Evolutionary conservation across 768 basidiomycete species (phyloP).

Genomic region (Russula virescens): DNA sequence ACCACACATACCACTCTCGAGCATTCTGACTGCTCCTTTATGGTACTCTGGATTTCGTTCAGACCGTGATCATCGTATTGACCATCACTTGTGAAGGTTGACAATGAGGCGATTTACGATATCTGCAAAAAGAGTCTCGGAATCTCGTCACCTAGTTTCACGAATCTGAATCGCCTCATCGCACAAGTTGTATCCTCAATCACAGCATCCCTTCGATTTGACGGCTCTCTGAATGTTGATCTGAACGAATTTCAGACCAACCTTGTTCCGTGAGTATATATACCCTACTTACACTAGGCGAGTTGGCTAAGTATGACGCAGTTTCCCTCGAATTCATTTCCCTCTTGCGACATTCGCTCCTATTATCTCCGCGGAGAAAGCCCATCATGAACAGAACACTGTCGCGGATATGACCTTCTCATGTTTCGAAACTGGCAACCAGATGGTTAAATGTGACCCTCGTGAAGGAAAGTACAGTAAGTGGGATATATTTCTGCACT

Average conservation of each 20-base stretch:
- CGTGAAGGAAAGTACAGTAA: constrained; percentile 72
- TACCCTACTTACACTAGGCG: constrained; percentile 14
- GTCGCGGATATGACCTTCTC: constrained; percentile 67
- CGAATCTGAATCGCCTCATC: constrained; percentile 61
- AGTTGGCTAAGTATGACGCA: constrained; percentile 21
- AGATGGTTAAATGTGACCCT: constrained; percentile 78
- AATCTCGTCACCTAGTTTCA: constrained; percentile 53
- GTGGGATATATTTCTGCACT: constrained; percentile 18
- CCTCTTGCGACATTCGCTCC: constrained; percentile 63
- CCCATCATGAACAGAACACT: constrained; percentile 64
- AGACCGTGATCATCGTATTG: background rate
- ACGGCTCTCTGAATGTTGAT: constrained; percentile 62
- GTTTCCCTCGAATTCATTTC: constrained; percentile 64
- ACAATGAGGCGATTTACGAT: constrained; percentile 68
- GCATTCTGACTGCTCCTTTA: constrained; percentile 99
- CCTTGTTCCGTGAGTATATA: constrained; percentile 45
- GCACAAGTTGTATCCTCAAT: constrained; percentile 54
- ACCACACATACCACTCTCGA: constrained; percentile 99
- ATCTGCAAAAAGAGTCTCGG: constrained; percentile 55
- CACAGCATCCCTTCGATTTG: constrained; percentile 51
- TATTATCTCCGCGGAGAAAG: constrained; percentile 58
- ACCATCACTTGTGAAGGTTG: constrained; percentile 30
- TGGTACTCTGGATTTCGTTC: constrained; percentile 47
- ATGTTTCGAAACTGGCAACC: constrained; percentile 73
- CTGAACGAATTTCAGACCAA: constrained; percentile 70